phyloP scores from a whole-genome alignment of 2,329 filamentous ascomycete genomes.

The Fusarium poae region DNA sequence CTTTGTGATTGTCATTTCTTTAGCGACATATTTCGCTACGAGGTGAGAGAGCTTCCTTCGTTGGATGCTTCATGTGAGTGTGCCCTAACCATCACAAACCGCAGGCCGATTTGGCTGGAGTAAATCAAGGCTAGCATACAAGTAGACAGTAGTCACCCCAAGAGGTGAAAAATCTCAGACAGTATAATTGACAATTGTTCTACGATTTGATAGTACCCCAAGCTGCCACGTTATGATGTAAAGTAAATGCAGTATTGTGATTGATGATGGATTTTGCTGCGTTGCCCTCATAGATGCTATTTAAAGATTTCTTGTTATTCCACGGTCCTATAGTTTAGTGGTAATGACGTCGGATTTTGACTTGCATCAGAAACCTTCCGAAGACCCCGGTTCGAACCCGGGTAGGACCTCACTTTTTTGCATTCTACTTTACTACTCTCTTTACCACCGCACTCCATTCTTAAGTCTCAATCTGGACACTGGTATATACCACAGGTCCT shows the following conservation, averaged over 20 bases:
- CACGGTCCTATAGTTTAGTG: slow-evolving; percentile 37
- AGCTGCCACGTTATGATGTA: neutral
- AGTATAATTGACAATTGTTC: neutral
- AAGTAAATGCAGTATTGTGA: too few species aligned
- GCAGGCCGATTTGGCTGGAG: too few species aligned
- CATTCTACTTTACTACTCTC: accelerated
- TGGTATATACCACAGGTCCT: neutral
- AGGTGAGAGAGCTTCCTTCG: neutral
- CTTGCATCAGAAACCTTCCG: slow-evolving; percentile 23
- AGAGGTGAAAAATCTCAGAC: neutral
- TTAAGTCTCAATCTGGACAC: accelerated
- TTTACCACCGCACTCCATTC: accelerated
- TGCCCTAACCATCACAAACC: neutral
- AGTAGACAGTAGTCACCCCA: too few species aligned
- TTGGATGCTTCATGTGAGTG: neutral
- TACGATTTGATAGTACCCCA: neutral
- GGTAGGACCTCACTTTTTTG: slow-evolving; percentile 33
- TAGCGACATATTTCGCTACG: neutral
- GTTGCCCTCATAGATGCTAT: neutral
- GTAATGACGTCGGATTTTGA: slow-evolving; percentile 39
- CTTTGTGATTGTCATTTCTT: neutral
- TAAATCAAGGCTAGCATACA: neutral
- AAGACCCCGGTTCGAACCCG: slow-evolving; percentile 38
- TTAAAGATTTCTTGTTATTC: neutral
- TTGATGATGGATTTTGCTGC: too few species aligned